Conservation (phyloP, 1,139 yeast species). For the Hyphopichia pseudoburtonii region DNA sequence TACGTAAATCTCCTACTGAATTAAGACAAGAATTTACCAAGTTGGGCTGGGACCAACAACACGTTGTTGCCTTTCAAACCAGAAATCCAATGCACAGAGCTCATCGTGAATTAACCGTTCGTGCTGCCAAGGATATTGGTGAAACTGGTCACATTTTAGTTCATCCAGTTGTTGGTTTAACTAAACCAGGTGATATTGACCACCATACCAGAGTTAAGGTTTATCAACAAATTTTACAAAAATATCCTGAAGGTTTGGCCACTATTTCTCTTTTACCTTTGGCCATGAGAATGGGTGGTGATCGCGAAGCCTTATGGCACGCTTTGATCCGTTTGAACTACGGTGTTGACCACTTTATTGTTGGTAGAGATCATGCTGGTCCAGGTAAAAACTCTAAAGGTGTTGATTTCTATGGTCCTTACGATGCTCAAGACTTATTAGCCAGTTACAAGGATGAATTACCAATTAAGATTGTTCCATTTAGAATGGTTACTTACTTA, state of each 20-base stretch:
- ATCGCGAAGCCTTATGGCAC: conserved; percentile 98
- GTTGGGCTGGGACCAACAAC: conserved; percentile 72
- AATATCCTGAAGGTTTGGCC: conserved; percentile 94
- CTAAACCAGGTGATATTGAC: conserved; percentile 97
- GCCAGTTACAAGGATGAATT: conserved; percentile 74
- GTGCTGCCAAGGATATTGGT: conserved; percentile 72
- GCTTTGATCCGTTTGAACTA: conserved; percentile 94
- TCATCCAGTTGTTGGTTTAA: conserved; percentile 96
- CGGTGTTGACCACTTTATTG: conserved; percentile 96
- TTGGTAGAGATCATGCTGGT: conserved; percentile 98
- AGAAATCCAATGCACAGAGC: conserved; percentile 99
- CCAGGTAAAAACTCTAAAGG: conserved; percentile 95
- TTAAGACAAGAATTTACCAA: conserved; percentile 78
- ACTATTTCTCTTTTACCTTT: conserved; percentile 83
- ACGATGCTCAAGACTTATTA: conserved; percentile 91
- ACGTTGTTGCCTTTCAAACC: conserved; percentile 95
- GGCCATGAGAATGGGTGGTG: conserved; percentile 99
- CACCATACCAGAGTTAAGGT: conserved; percentile 97
- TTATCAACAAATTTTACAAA: conserved; percentile 85
- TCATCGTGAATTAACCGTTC: conserved; percentile 90
- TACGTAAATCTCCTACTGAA: conserved; percentile 89
- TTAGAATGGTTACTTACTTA: conserved; percentile 93
- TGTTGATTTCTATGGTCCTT: conserved; percentile 93
- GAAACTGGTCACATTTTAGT: conserved; percentile 67
- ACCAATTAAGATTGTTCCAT: conserved; percentile 84